Percentiles rank a stretch among this genome's conserved stretches.
Conservation (phyloP, 2,329 filamentous ascomycete genomes). For the Fusarium buharicum region DNA sequence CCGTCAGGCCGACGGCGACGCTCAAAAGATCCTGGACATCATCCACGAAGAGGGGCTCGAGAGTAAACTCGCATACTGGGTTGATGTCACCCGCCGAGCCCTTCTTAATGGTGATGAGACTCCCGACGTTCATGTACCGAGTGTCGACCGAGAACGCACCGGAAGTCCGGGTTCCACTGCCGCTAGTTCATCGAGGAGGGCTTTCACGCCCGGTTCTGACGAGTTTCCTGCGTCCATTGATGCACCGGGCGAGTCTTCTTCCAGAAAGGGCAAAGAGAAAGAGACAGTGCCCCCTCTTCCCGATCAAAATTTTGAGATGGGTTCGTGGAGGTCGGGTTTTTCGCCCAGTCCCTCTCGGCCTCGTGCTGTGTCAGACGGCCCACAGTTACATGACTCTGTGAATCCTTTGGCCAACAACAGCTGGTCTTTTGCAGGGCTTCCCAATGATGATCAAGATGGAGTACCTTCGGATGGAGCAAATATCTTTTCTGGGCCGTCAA, state of each 20-base stretch:
- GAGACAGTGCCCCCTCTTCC: slow-evolving; percentile 20
- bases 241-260: slow-evolving; percentile 12
- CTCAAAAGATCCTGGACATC: slow-evolving; percentile 67
- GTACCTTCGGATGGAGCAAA: background rate
- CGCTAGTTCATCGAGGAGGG: slow-evolving; percentile 41
- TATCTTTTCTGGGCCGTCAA: background rate
- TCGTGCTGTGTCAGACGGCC: slow-evolving; percentile 68
- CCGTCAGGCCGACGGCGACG: slow-evolving; percentile 68
- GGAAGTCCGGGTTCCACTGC: slow-evolving; percentile 41
- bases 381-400: slow-evolving; percentile 54
- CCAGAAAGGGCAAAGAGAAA: slow-evolving; percentile 34
- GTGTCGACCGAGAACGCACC: slow-evolving; percentile 14
- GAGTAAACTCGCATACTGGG: slow-evolving; percentile 68
- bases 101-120: slow-evolving; percentile 26
- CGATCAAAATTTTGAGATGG: slow-evolving; percentile 11
- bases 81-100: slow-evolving; percentile 60
- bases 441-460: slow-evolving; percentile 37
- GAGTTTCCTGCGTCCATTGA: slow-evolving; percentile 33
- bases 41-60: slow-evolving; percentile 69
- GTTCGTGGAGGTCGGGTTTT: slow-evolving; percentile 17
- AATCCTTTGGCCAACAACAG: slow-evolving; percentile 69
- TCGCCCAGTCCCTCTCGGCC: slow-evolving; percentile 52
- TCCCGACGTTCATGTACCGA: slow-evolving; percentile 3
- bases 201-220: slow-evolving; percentile 41
- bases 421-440: slow-evolving; percentile 65